Conservation (phyloP, 108 stramenopile genomes). For the Nitzschia palea region DNA sequence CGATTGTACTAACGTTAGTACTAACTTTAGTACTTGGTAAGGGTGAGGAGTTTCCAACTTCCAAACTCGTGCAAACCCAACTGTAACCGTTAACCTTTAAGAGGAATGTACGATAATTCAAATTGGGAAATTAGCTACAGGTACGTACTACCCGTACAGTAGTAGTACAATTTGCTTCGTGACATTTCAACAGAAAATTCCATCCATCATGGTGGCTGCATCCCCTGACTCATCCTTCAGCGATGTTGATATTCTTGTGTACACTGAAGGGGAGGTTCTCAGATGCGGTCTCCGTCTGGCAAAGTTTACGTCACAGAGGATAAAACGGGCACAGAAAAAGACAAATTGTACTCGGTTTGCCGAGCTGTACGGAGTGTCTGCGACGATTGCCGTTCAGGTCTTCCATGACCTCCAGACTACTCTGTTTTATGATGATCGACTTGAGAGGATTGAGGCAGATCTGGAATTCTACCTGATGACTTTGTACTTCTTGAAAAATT, state of each 20-base stretch:
- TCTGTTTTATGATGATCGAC: background rate
- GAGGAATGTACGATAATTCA: too few relatives aligned
- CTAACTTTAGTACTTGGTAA: too few relatives aligned
- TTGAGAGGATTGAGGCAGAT: background rate
- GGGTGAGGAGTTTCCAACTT: too few relatives aligned
- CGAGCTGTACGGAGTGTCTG: background rate
- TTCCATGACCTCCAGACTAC: background rate
- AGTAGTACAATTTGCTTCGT: too few relatives aligned
- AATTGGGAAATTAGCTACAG: too few relatives aligned
- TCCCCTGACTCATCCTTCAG: too few relatives aligned
- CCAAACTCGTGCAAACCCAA: too few relatives aligned
- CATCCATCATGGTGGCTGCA: too few relatives aligned
- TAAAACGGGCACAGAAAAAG: background rate
- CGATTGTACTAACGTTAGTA: too few relatives aligned
- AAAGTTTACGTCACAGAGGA: background rate
- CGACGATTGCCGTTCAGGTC: background rate
- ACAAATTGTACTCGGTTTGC: background rate
- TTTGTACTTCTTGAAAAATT: conserved; percentile 1
- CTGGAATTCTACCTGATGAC: conserved; percentile 9
- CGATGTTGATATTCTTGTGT: background rate
- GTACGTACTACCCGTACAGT: too few relatives aligned
- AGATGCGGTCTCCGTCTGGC: background rate
- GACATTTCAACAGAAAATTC: too few relatives aligned
- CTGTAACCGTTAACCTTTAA: too few relatives aligned
- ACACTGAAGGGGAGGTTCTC: background rate